Base-by-base conservation (phyloP, 192 early-diverging fungal genomes). In the Coemansia sp. region DNA sequence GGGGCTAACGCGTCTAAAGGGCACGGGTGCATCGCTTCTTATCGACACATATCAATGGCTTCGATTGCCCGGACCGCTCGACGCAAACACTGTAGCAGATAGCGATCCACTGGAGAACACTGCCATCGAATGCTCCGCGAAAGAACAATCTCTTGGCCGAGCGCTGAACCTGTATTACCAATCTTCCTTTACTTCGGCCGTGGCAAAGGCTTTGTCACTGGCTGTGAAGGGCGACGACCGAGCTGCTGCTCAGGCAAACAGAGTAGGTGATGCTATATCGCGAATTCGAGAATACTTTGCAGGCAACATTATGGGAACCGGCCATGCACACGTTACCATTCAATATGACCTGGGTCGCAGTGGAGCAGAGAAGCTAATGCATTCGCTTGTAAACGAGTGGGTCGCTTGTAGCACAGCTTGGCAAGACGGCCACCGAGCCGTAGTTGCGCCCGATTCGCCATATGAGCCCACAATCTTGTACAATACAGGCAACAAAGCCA, bases 11-110 rank as follows among this genome's bases (percentile, higher is more conserved):
- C 58, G 64, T 26, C 36, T 8, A 24, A 66, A 60, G 46, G 74
- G 68, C 26, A 76, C 75, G 1, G 63, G 56, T 5, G 30, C 48
- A 16, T 76, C 79, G 35, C 67, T 76, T 24, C 79, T 82, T 15
- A 76, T 82, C 4, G 79, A 82, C 58, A 71, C 71, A 7, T 76
- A 73, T 23, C 71, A 65, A 20, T 82, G 79, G 79, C 71, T 82
- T 26, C 67, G 79, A 41, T 57, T 58, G 16, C 75, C 79, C 16
- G 79, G 79, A 1, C 38, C 61, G 11, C 64, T 76, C 23, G 79
- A 82, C 44, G 74, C 74, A 34, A 60, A 64, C n/a, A 43, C 72
- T 7, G 59, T 81, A 16, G 67, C 49, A 38, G 58, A 45, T 12
- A 26, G 38, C 16, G 58, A 61, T 16, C 43, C 59, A 6, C 30